phyloP scores from a whole-genome alignment of 352 stramenopile genomes.

The Blastocystis sp. region DNA sequence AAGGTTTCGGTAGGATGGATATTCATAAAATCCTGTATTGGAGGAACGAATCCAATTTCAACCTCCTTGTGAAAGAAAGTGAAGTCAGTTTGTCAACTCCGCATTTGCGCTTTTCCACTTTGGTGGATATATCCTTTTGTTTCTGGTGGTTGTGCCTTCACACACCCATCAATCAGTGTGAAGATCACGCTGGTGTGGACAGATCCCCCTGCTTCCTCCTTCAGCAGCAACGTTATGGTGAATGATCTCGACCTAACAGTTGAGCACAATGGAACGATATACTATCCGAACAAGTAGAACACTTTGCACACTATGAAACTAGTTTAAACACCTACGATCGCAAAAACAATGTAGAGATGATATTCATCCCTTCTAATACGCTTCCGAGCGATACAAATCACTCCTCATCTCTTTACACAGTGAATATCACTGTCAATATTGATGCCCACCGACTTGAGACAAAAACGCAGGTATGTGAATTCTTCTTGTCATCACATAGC shows the following conservation, averaged over 20 bases:
- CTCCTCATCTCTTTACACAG: not conserved
- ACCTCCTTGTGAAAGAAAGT: conserved; percentile 19
- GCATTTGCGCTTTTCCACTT: not conserved
- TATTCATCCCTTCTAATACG: not conserved
- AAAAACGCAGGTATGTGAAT: not conserved
- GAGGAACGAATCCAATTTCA: conserved; percentile 27
- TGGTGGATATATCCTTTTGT: not conserved
- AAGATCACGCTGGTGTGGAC: conserved; percentile 63
- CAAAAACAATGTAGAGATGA: conserved; percentile 36
- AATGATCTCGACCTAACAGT: conserved; percentile 62
- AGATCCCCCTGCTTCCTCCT: conserved; percentile 58
- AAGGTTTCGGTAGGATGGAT: conserved; percentile 43
- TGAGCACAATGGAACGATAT: not conserved
- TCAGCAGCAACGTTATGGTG: conserved; percentile 55
- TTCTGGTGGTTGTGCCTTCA: not conserved
- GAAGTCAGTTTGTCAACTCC: not conserved
- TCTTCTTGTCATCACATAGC: not conserved
- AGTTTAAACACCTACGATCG: not conserved
- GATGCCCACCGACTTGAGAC: conserved; percentile 9
- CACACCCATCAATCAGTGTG: not conserved
- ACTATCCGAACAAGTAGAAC: conserved; percentile 29
- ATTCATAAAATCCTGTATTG: conserved; percentile 7
- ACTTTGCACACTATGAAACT: not conserved
- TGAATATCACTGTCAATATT: conserved; percentile 34
- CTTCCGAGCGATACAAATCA: not conserved